Conservation (phyloP, 306 rosid genomes). For the Casuarina cunninghamiana region DNA sequence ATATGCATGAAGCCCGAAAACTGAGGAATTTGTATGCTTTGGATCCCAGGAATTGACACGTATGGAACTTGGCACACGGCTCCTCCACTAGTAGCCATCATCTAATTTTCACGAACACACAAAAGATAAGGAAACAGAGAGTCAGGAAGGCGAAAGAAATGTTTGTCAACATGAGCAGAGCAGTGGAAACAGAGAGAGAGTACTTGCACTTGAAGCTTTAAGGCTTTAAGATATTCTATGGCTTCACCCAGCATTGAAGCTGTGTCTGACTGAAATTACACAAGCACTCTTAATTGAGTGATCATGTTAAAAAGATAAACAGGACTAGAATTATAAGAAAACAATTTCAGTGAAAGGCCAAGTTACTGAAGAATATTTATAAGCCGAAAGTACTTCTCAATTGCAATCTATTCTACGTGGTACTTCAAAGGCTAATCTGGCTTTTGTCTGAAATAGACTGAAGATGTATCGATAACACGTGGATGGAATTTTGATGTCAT, state of each 20-base stretch:
- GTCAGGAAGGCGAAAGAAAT: not conserved
- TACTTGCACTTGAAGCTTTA: conserved; percentile 18
- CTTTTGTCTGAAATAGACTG: no score
- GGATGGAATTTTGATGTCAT: not conserved
- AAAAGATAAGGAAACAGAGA: not conserved
- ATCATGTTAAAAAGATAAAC: not conserved
- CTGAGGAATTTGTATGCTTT: not conserved
- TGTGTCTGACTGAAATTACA: conserved; percentile 1
- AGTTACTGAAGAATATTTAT: not conserved
- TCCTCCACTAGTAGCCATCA: not conserved
- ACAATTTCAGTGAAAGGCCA: not conserved
- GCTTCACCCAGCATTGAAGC: conserved; percentile 28
- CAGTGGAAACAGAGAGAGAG: not conserved
- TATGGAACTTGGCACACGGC: not conserved
- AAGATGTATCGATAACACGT: no score
- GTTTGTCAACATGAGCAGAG: not conserved
- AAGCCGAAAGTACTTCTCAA: not conserved
- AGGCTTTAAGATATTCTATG: conserved; percentile 20
- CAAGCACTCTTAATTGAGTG: not conserved
- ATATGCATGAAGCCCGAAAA: not conserved
- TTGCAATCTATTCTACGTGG: not conserved
- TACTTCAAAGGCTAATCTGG: no score
- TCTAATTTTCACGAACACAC: conserved; percentile 3
- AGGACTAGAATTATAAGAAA: not conserved
- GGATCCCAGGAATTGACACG: not conserved